Base-by-base conservation (phyloP, 768 basidiomycete genomes). In the Suillus bovinus region DNA sequence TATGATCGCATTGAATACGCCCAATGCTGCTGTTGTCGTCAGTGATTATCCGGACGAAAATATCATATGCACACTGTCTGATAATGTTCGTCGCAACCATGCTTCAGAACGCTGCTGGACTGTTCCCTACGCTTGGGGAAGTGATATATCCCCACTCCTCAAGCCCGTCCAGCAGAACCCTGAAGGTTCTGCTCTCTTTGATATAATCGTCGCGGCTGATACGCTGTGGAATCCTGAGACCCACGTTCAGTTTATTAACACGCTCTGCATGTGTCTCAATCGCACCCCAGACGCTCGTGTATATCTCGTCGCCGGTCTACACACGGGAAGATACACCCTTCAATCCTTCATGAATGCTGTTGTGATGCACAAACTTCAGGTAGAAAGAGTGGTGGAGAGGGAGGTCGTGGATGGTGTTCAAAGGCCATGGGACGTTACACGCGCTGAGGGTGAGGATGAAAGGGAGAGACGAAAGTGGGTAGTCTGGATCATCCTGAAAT, bases 301-400 rank as follows among this genome's bases (percentile, higher is more conserved):
- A 54, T 81, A 90, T 68, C 69, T 92, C n/a, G 81, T 92, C 9
- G 88, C 87, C 3, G 90, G 90, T 0, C 67, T 93, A 58, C 91
- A 93, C 67, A 92, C 90, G 0, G 91, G 90, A 4, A 77, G 88
- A 55, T 91, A 90, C 68, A 86, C 89, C 2, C 79, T 93, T 34
- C 80, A 86, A 59, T 76, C 85, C 8, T 91, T 91, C 72, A 67
- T 91, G 46, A 68, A 74, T 13, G 69, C 69, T 11, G 79, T 78
- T 22, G 61, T 65, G 5, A 64, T 63, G 9, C 74, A 69, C 58
- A 85, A 81, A 5, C 79, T 91, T 44, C 73, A 74, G 7, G 63
- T 86, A 9, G 80, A 82, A 31, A 77, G 71, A 38, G 74, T 79
- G 8, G 55, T 67, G 20, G 90, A 91, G 69, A 80, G 77, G 64